Conservation (phyloP, 176 grass and related monocot genomes). For the Zoysia pacifica region DNA sequence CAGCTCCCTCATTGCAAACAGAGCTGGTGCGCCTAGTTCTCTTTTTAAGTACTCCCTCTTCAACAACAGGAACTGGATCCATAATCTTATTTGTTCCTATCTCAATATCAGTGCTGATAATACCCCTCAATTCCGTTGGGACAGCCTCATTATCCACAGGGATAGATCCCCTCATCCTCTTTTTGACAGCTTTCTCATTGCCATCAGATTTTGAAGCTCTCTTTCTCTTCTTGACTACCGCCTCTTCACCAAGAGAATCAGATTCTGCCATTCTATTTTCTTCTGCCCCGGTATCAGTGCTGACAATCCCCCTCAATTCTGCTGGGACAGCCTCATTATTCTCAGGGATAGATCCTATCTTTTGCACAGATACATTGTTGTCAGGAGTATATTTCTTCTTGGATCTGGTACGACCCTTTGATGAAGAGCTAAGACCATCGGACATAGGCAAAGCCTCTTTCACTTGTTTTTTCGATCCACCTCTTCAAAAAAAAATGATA, state of each 20-base stretch:
- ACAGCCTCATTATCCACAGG: slow-evolving; percentile 20
- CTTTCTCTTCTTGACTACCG: slow-evolving; percentile 15
- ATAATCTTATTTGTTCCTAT: background rate
- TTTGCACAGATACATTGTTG: slow-evolving; percentile 8
- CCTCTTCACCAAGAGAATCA: slow-evolving; percentile 23
- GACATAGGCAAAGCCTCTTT: slow-evolving; percentile 11
- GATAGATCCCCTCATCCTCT: slow-evolving; percentile 18
- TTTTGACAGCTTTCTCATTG: background rate
- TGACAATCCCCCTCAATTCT: background rate
- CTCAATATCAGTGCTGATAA: slow-evolving; percentile 11
- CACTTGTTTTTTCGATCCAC: slow-evolving; percentile 11
- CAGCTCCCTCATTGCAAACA: background rate
- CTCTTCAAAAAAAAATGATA: slow-evolving; percentile 31
- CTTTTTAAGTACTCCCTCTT: slow-evolving; percentile 26
- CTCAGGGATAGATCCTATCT: slow-evolving; percentile 27
- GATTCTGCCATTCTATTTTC: background rate
- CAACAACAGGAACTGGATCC: slow-evolving; percentile 5
- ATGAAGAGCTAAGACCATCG: slow-evolving; percentile 33
- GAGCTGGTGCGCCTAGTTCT: background rate
- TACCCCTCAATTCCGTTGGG: background rate
- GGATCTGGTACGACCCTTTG: slow-evolving; percentile 18
- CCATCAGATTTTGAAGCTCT: background rate
- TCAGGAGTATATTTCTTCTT: slow-evolving; percentile 39
- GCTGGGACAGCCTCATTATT: slow-evolving; percentile 12
- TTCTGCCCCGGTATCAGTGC: background rate